Conservation (phyloP, 2,329 filamentous ascomycete genomes). For the Talaromyces marneffei region DNA sequence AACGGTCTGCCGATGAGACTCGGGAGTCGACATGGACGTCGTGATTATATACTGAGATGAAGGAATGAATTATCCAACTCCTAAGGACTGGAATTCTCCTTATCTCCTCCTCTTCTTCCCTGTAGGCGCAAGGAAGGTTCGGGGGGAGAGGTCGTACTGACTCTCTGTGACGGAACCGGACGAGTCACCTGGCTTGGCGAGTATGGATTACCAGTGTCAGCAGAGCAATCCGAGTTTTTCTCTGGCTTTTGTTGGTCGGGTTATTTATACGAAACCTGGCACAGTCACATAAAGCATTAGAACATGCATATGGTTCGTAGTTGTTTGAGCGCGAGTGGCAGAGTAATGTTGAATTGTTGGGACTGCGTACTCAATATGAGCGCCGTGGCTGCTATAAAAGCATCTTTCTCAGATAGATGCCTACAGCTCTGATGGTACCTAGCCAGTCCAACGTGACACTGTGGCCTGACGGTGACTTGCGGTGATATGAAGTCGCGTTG, state of each 20-base stretch:
- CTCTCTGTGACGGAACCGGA: neutral
- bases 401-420: neutral
- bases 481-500: neutral
- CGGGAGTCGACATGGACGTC: constrained; percentile 12
- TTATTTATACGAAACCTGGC: neutral
- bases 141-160: neutral
- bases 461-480: neutral
- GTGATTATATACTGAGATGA: neutral
- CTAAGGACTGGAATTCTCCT: neutral
- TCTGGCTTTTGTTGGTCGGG: neutral
- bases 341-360: neutral
- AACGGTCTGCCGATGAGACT: constrained; percentile 11
- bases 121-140: neutral
- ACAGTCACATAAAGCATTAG: neutral
- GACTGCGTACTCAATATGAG: neutral
- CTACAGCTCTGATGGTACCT: constrained; percentile 3
- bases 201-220: neutral
- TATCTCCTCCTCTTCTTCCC: neutral
- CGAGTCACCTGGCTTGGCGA: constrained; percentile 1
- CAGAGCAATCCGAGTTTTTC: neutral
- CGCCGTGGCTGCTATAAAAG: neutral
- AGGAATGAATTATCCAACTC: neutral
- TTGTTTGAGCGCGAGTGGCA: neutral
- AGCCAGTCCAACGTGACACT: constrained; percentile 5
- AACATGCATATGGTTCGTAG: neutral